Evolutionary conservation across 306 rosid genomes (phyloP).

Genomic region (Bauhinia variegata): DNA sequence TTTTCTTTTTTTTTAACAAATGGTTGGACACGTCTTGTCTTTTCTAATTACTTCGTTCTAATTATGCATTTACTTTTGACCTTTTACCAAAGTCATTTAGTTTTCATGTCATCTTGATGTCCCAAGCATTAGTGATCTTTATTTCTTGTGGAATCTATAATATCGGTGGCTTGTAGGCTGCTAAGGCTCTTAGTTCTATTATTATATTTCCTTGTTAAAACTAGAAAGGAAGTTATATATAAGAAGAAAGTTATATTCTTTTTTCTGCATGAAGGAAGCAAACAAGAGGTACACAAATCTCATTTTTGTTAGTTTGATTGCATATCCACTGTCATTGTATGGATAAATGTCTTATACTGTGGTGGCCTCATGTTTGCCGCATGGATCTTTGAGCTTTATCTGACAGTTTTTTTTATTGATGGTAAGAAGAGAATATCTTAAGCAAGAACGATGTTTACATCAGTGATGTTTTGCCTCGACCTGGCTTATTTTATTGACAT

Average conservation of each 20-base stretch:
- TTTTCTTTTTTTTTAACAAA: not conserved
- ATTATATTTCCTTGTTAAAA: not conserved
- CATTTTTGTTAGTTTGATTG: too few species aligned
- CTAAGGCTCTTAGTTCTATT: too few species aligned
- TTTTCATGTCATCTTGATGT: not conserved
- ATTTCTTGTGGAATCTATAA: not conserved
- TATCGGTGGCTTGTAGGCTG: not conserved
- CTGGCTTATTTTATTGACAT: not conserved
- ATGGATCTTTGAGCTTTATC: not conserved
- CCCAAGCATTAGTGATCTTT: not conserved
- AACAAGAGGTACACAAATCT: not conserved
- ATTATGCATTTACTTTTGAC: conserved; percentile 1
- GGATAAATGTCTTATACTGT: not conserved
- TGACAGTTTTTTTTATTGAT: not conserved
- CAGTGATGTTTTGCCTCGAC: not conserved
- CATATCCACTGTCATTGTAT: not conserved
- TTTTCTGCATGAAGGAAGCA: not conserved
- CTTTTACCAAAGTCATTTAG: not conserved
- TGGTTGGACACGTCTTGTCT: conserved; percentile 22
- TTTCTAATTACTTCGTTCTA: conserved; percentile 11
- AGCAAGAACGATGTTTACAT: not conserved
- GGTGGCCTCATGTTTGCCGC: not conserved
- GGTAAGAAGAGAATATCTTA: not conserved
- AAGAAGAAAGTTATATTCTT: not conserved
- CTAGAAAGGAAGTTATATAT: not conserved